These are phyloP conservation scores for Podospora pseudopauciseta DNA, from an alignment of 495 filamentous ascomycete species.

Conservation along the genomic window DNA sequence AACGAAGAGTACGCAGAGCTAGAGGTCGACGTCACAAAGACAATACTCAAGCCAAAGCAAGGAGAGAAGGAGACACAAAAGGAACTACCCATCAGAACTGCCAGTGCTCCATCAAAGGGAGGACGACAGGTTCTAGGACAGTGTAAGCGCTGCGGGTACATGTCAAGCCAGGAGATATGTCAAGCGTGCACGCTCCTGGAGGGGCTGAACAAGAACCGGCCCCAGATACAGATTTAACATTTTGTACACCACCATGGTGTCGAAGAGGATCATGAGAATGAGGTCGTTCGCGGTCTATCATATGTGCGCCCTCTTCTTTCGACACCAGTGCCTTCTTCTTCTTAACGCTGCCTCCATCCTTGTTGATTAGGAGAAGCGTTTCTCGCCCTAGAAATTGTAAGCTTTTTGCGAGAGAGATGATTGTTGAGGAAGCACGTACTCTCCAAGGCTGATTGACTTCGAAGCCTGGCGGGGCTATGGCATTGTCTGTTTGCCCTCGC, in stretches of 20 bases:
- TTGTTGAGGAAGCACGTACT: slow-evolving; percentile 32
- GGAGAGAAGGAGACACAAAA: slow-evolving; percentile 12
- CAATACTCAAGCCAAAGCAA: slow-evolving; percentile 24
- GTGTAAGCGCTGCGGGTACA: slow-evolving; percentile 86
- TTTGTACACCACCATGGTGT: slow-evolving; percentile 15
- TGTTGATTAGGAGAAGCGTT: slow-evolving; percentile 41
- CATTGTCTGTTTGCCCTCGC: slow-evolving; percentile 81
- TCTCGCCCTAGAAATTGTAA: slow-evolving; percentile 45
- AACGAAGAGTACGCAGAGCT: slow-evolving; percentile 61
- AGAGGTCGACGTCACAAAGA: slow-evolving; percentile 68
- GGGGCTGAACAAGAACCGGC: slow-evolving; percentile 84
- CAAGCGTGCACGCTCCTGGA: slow-evolving; percentile 91
- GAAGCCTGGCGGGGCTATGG: slow-evolving; percentile 78
- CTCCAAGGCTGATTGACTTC: slow-evolving; percentile 96
- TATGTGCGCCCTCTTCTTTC: background rate
- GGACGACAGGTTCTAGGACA: slow-evolving; percentile 72
- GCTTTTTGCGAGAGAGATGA: background rate
- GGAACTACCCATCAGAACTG: slow-evolving; percentile 22
- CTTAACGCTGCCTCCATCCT: background rate
- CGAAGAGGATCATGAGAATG: background rate
- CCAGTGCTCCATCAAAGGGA: slow-evolving; percentile 24
- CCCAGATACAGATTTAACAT: slow-evolving; percentile 64
- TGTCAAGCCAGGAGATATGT: slow-evolving; percentile 92
- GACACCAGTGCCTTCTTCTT: background rate
- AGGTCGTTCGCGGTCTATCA: slow-evolving; percentile 3